phyloP scores from a whole-genome alignment of 2,329 filamentous ascomycete genomes.

The Colletotrichum karsti region DNA sequence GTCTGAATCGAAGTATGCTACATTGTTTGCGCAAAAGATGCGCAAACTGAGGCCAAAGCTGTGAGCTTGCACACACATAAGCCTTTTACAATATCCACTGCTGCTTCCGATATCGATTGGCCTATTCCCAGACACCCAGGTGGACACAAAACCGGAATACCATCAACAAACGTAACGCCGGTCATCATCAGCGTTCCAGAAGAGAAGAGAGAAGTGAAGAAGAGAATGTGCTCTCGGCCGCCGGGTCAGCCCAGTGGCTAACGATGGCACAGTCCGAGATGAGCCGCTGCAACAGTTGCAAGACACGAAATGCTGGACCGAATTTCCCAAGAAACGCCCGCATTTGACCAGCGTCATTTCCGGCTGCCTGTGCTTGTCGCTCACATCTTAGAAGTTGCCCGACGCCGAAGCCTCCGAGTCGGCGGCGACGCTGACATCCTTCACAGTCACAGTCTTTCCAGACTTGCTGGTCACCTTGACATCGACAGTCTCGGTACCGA shows the following conservation, averaged over 20 bases:
- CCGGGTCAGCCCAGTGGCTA: background rate
- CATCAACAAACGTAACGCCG: background rate
- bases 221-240: background rate
- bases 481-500: slow-evolving; percentile 61
- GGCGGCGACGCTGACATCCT: slow-evolving; percentile 53
- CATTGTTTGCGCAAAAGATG: background rate
- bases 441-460: slow-evolving; percentile 60
- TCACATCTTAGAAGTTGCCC: slow-evolving; percentile 39
- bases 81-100: background rate
- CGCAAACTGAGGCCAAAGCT: background rate
- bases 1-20: slow-evolving; percentile 10
- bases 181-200: background rate
- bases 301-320: background rate
- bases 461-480: slow-evolving; percentile 63
- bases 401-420: slow-evolving; percentile 38
- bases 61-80: background rate
- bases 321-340: background rate
- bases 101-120: background rate
- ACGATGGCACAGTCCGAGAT: background rate
- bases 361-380: too few relatives aligned
- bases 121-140: background rate
- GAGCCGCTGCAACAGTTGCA: background rate
- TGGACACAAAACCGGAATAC: too few relatives aligned
- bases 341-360: background rate
- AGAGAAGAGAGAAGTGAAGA: background rate